phyloP scores from a whole-genome alignment of 2,329 filamentous ascomycete genomes.

The Mariannaea sp. region DNA sequence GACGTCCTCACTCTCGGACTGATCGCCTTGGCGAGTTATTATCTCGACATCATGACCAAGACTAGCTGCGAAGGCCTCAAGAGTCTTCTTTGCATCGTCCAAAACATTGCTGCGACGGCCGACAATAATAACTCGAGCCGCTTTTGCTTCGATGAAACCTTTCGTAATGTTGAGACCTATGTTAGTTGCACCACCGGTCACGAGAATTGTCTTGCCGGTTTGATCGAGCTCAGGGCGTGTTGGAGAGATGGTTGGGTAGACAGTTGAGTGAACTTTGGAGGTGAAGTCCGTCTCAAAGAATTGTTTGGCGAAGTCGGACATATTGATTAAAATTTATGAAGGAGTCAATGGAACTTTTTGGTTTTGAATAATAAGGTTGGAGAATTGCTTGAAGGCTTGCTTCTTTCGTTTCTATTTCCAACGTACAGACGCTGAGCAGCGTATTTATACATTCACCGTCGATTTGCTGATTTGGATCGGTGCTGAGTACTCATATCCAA shows the following conservation, averaged over 20 bases:
- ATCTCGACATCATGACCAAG: background rate
- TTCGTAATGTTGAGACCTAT: background rate
- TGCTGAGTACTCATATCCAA: no score
- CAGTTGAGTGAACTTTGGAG: background rate
- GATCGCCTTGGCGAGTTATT: slow-evolving; percentile 30
- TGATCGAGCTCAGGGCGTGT: slow-evolving; percentile 2
- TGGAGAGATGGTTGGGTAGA: slow-evolving; percentile 7
- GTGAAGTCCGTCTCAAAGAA: background rate
- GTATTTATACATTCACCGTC: no score
- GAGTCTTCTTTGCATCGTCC: background rate
- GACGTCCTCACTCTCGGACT: slow-evolving; percentile 26
- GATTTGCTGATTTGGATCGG: no score
- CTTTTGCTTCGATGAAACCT: background rate
- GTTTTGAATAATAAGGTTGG: no score
- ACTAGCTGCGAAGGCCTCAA: background rate
- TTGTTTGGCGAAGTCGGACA: background rate
- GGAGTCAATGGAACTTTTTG: no score
- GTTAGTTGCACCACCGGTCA: background rate
- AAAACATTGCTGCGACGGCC: background rate
- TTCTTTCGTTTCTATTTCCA: no score
- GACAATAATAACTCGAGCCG: background rate
- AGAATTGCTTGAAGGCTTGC: no score
- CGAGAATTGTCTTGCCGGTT: background rate
- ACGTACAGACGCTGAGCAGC: no score
- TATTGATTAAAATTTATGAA: no score